Base-by-base conservation (phyloP, 2,329 filamentous ascomycete genomes). In the Sclerotinia spermophila region DNA sequence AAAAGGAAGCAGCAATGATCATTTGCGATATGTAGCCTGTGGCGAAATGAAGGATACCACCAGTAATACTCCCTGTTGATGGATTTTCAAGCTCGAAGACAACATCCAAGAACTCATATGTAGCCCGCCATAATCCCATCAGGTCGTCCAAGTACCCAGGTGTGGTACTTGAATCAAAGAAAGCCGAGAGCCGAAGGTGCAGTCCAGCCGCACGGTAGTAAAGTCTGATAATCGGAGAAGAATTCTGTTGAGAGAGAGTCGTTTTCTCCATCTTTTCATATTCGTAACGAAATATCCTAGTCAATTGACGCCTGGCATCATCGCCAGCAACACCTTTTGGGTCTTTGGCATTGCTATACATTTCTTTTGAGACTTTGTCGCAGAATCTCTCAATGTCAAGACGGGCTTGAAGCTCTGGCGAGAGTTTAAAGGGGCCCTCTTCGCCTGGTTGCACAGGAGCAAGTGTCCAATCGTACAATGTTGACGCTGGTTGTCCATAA, bases 1-100 rank as follows among this genome's bases (percentile, higher is more conserved):
- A 89, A 76, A 94, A 94, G 5, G 90, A 89, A 7, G 90, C 91
- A 2, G 92, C 92, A n/a, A 94, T 88, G 70, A 94, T 87, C 90
- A 95, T 94, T 80, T 95, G 92, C 78, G 93, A 89, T 67, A 95
- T 87, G 79, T 94, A 94, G 78, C 91, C 93, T 74, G 87, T 90
- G 38, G 89, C 86, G 76, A 91, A 90, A 65, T 86, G 85, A 40
- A 93, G 82, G 65, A 90, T 85, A 67, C 80, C 77, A 45, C 79
- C 73, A 42, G 56, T 69, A 48, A 80, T 82, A 62, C 81, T 80
- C 44, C 85, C 83, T 53, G 81, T 81, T 3, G 82, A 81, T 17
- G 83, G 85, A 64, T 85, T 82, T 48, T 86, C 84, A 15, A 92
- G 82, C 71, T 88, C 85, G 72, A 85, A 82, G 1, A 82, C 81